Percentiles rank a stretch among this genome's conserved stretches.
These are phyloP conservation scores for Globisporangium nagaii DNA, from an alignment of 352 stramenopile species.

Conservation along the genomic window DNA sequence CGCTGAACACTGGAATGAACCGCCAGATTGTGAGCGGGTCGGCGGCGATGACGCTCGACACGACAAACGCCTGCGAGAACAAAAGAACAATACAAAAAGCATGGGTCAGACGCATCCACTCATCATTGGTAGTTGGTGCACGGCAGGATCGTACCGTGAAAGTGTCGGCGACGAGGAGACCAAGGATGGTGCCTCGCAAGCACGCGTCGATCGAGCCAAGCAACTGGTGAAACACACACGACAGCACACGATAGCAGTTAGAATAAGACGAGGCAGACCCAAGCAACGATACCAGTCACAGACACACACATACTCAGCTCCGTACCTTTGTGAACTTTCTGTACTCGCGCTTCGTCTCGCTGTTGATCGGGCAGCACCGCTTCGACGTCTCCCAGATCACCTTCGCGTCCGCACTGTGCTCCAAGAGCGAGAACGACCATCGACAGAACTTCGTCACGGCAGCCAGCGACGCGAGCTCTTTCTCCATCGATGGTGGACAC, in stretches of 20 bases:
- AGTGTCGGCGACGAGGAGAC: slow-evolving; percentile 77
- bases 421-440: slow-evolving; percentile 83
- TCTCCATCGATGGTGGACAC: slow-evolving; percentile 68
- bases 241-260: neutral
- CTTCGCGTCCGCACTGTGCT: slow-evolving; percentile 81
- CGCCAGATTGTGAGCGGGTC: slow-evolving; percentile 55
- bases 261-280: neutral
- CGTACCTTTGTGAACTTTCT: slow-evolving; percentile 83
- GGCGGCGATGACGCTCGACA: slow-evolving; percentile 75
- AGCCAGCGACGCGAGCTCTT: slow-evolving; percentile 72
- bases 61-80: slow-evolving; percentile 65
- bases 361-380: slow-evolving; percentile 80
- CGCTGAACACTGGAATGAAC: slow-evolving; percentile 80
- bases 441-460: slow-evolving; percentile 82
- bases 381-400: slow-evolving; percentile 87
- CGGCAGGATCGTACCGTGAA: slow-evolving; percentile 41
- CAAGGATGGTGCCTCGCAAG: slow-evolving; percentile 74
- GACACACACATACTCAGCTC: neutral
- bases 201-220: slow-evolving; percentile 82
- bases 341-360: slow-evolving; percentile 82
- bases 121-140: neutral
- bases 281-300: neutral
- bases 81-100: neutral
- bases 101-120: neutral
- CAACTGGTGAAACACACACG: slow-evolving; percentile 28